These are phyloP conservation scores for Leucocoprinus leucothites DNA, from an alignment of 768 basidiomycete genomes.

Conservation along the genomic window DNA sequence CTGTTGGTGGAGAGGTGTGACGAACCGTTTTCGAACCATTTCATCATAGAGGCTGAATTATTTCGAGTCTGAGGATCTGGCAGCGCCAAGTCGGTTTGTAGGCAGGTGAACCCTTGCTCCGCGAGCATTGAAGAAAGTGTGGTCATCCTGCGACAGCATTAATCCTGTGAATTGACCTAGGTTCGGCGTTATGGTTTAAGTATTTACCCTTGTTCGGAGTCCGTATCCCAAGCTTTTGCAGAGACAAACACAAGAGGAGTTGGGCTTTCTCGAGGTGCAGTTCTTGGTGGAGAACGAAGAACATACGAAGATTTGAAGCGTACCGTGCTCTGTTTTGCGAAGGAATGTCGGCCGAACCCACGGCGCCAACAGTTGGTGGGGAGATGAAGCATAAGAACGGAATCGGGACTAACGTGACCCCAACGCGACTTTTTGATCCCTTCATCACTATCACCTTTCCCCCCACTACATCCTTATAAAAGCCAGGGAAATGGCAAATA, in stretches of 20 bases:
- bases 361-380: constrained; percentile 4
- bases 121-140: constrained; percentile 37
- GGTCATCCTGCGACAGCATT: constrained; percentile 27
- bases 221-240: constrained; percentile 39
- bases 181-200: neutral
- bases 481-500: constrained; percentile 43
- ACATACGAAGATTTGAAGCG: constrained; percentile 20
- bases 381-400: constrained; percentile 11
- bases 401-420: neutral
- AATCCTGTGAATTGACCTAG: neutral
- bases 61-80: constrained; percentile 17
- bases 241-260: constrained; percentile 55
- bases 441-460: neutral
- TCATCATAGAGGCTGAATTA: constrained; percentile 5
- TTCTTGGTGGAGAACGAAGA: constrained; percentile 33
- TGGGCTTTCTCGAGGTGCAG: constrained; percentile 44
- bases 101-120: constrained; percentile 46
- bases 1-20: neutral
- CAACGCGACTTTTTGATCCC: neutral
- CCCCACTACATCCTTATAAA: constrained; percentile 13
- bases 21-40: constrained; percentile 20
- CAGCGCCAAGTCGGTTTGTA: constrained; percentile 36
- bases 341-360: neutral
- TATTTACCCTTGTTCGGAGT: constrained; percentile 34
- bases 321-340: constrained; percentile 19